Evolutionary conservation across 106 monocot species (phyloP).

Genomic region (Dioscorea zingiberensis): DNA sequence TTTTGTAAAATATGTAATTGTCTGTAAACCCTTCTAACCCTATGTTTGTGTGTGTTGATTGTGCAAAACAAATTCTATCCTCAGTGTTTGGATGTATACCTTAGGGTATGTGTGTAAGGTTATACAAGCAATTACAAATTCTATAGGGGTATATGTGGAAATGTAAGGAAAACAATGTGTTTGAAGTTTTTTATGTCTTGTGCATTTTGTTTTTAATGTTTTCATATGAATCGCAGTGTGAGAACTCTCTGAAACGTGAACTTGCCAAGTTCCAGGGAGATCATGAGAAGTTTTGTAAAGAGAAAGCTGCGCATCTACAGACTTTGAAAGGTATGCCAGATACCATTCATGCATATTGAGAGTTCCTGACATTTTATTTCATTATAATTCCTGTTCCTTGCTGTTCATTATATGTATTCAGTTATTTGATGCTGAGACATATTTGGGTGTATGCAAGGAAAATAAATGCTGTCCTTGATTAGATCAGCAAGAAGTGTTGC

Average conservation of each 20-base stretch:
- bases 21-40: no score
- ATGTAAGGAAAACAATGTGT: no score
- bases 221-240: conserved; percentile 37
- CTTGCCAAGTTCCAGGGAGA: conserved; percentile 49
- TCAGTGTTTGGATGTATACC: no score
- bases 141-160: no score
- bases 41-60: no score
- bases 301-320: conserved; percentile 51
- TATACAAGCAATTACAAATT: no score
- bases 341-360: neutral
- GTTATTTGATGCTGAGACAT: neutral
- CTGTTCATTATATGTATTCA: neutral
- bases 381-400: neutral
- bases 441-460: neutral
- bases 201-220: neutral
- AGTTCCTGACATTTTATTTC: neutral
- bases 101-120: no score
- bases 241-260: conserved; percentile 52
- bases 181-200: no score
- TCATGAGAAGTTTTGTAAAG: conserved; percentile 50
- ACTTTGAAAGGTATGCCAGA: conserved; percentile 44
- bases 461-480: neutral
- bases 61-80: no score
- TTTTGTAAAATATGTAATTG: no score
- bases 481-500: neutral